Base-by-base conservation (phyloP, 257 asterid genomes). In the Solanum appendiculatum region DNA sequence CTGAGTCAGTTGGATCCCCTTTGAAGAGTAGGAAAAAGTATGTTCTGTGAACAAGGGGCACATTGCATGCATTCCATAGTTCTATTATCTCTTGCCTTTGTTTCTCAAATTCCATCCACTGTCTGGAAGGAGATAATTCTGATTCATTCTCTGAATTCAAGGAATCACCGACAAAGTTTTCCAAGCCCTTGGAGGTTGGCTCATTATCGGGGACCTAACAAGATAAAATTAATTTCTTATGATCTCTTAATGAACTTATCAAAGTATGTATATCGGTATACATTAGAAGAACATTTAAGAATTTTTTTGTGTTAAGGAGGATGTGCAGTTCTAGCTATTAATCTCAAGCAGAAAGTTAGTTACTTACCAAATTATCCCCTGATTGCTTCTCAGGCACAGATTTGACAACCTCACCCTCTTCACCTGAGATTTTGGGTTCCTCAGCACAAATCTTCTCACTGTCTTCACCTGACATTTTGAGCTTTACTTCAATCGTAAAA, bases 1-100 rank as follows among this genome's bases (percentile, higher is more conserved):
- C 93, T 21, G 95, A 92, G 15, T 97, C 99, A 3, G 98, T 89
- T 81, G 95, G 98, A 86, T 97, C 99, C 56, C 98, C 99, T 86
- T 89, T 91, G 48, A 96, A 93, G 86, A 97, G 97, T 40, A 95
- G 87, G 91, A 89, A 92, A 83, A 97, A 97, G 78, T 94, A 96
- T 86, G 94, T 94, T 85, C 99, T 90, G 42, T 96, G 98, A 85
- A 92, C 92, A 34, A 97, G 87, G 37, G 98, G 93, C 16, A 89
- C 90, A 91, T 89, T 82, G 88, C 98, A 97, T 80, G 90, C 90
- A 83, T 93, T 89, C 99, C 98, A 97, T 18, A 96, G 98, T 86
- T 91, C 89, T 31, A 94, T 91, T 69, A 96, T 96, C 75, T 93
- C 94, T 82, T 85, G 89, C 89, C 91, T 95, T 83, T 92, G 94